phyloP scores from a whole-genome alignment of 2,329 filamentous ascomycete species.

The Cytospora chrysosperma region DNA sequence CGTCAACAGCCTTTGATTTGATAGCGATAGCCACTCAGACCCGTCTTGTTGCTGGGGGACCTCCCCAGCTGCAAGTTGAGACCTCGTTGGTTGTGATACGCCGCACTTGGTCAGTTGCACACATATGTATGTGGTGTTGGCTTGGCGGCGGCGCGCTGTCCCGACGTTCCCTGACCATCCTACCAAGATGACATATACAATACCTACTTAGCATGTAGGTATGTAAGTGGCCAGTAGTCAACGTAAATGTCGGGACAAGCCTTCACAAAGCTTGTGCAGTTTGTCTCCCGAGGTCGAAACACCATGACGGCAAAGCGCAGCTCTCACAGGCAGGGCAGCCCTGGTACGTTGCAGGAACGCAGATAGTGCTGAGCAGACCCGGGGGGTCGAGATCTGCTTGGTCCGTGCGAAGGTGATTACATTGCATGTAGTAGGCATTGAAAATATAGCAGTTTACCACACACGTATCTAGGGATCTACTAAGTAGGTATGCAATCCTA shows the following conservation, averaged over 20 bases:
- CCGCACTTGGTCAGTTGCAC: no score
- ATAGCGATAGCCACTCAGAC: not conserved
- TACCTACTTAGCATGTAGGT: no score
- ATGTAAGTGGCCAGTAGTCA: no score
- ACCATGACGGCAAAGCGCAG: conserved; percentile 4
- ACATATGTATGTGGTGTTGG: no score
- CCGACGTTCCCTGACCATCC: no score
- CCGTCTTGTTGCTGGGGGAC: no score
- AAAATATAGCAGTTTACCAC: not conserved
- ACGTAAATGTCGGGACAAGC: not conserved
- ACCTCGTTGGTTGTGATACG: no score
- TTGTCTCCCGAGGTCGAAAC: not conserved
- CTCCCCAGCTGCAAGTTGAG: no score
- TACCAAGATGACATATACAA: no score
- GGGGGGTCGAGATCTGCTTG: not conserved
- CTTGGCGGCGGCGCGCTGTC: no score
- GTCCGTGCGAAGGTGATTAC: not conserved
- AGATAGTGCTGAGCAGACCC: not conserved
- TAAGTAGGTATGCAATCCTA: not conserved
- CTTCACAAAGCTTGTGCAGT: not conserved
- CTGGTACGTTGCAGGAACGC: conserved; percentile 15
- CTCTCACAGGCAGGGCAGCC: conserved; percentile 1
- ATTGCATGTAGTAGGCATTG: not conserved
- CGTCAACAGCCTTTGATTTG: not conserved
- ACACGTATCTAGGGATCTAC: not conserved